Evolutionary conservation across 176 grass and related monocot species (phyloP).

Genomic region (Calamus simplicifolius): DNA sequence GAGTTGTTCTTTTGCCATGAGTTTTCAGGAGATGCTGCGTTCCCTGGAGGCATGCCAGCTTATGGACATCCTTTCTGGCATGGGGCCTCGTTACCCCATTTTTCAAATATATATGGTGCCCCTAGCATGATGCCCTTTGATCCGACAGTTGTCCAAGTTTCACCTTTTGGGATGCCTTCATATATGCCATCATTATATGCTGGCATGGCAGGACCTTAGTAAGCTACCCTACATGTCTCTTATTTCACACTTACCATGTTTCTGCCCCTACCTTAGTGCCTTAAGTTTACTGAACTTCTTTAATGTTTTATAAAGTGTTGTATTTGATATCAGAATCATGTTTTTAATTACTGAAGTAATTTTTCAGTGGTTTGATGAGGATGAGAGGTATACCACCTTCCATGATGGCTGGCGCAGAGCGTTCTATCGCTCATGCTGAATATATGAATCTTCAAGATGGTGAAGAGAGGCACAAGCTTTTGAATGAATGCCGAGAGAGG

Average conservation of each 20-base stretch:
- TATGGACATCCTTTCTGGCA: slow-evolving; percentile 21
- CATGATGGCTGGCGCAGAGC: slow-evolving; percentile 5
- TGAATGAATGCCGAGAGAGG: slow-evolving; percentile 13
- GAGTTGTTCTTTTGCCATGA: too few relatives aligned
- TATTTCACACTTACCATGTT: background rate
- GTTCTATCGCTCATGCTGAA: slow-evolving; percentile 1
- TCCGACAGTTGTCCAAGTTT: slow-evolving; percentile 11
- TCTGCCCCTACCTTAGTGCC: background rate
- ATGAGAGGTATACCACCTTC: slow-evolving; percentile 13
- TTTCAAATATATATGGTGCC: slow-evolving; percentile 16
- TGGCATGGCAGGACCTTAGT: slow-evolving; percentile 21
- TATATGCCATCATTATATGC: slow-evolving; percentile 15
- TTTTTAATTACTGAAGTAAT: slow-evolving; percentile 7
- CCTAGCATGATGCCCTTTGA: slow-evolving; percentile 22
- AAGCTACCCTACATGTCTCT: slow-evolving; percentile 2
- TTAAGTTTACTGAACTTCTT: too few relatives aligned
- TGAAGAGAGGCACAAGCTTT: background rate
- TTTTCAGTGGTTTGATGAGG: slow-evolving; percentile 16
- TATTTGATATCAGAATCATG: background rate
- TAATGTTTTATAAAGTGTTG: too few relatives aligned
- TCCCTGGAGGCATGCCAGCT: slow-evolving; percentile 6
- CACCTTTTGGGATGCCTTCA: slow-evolving; percentile 15
- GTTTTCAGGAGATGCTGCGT: slow-evolving; percentile 13
- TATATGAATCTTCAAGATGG: slow-evolving; percentile 7
- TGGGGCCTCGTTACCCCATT: slow-evolving; percentile 8